phyloP scores from a whole-genome alignment of 306 rosid species.

The Fragaria ananassa region DNA sequence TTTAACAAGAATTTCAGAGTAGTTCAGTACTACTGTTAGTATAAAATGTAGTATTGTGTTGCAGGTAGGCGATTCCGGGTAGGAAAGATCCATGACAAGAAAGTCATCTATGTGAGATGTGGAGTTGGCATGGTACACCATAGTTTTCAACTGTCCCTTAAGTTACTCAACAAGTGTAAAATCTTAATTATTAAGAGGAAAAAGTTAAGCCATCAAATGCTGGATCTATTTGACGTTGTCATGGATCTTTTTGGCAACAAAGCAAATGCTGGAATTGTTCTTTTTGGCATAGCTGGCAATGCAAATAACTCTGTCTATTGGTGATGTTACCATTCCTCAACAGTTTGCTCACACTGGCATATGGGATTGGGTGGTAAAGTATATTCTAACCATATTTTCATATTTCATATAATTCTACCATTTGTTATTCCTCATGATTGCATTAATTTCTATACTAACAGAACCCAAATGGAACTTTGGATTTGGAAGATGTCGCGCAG shows the following conservation, averaged over 20 bases:
- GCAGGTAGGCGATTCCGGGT: constrained; percentile 43
- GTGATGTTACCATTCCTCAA: constrained; percentile 45
- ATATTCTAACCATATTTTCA: neutral
- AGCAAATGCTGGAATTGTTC: constrained; percentile 51
- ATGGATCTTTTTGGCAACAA: constrained; percentile 54
- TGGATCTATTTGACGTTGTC: constrained; percentile 39
- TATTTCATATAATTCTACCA: neutral
- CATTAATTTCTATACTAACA: neutral
- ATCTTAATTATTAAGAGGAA: neutral
- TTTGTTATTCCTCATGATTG: neutral
- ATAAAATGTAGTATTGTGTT: neutral
- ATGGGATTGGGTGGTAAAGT: constrained; percentile 48
- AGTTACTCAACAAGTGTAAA: neutral
- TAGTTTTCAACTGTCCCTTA: neutral
- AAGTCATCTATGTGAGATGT: constrained; percentile 44
- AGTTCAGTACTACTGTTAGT: neutral
- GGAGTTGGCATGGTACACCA: constrained; percentile 39
- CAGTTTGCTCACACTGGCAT: constrained; percentile 40
- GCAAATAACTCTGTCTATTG: constrained; percentile 45
- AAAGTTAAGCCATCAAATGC: constrained; percentile 15
- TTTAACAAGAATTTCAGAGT: neutral
- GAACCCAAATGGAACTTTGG: constrained; percentile 34
- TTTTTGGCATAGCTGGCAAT: constrained; percentile 52
- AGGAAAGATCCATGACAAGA: constrained; percentile 37
- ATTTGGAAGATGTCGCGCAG: constrained; percentile 14